Percentiles rank a stretch among this genome's conserved stretches.
Conservation (phyloP, 805 yeast species). For the Candida palmyrensis region DNA sequence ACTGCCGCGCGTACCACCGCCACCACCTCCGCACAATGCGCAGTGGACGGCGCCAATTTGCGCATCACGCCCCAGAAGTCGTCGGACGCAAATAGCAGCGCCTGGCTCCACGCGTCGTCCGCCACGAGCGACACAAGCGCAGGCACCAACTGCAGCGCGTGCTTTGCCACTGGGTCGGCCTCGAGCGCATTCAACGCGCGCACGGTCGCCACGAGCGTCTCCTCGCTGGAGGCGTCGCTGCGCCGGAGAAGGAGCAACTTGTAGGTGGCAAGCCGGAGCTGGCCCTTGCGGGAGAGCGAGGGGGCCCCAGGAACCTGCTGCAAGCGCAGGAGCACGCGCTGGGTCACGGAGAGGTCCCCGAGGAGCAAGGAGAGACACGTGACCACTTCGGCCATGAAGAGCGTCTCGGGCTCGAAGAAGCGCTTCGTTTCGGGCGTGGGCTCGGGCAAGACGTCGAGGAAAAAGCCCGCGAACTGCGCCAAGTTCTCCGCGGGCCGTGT, state of each 20-base stretch:
- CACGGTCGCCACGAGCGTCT: slow-evolving; percentile 12
- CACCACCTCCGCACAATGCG: slow-evolving; percentile 40
- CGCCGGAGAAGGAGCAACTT: slow-evolving; percentile 43
- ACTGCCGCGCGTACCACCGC: slow-evolving; percentile 42
- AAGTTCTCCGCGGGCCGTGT: slow-evolving; percentile 30
- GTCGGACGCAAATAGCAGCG: slow-evolving; percentile 28
- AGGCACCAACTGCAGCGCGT: slow-evolving; percentile 39
- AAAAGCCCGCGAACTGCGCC: slow-evolving; percentile 7
- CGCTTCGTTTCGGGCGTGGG: slow-evolving; percentile 28
- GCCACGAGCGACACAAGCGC: slow-evolving; percentile 48
- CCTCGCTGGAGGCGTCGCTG: slow-evolving; percentile 9
- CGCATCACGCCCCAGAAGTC: slow-evolving; percentile 53
- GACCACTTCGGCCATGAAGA: slow-evolving; percentile 44
- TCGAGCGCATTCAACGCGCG: slow-evolving; percentile 21
- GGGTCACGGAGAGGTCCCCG: slow-evolving; percentile 19
- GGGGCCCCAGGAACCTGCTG: slow-evolving; percentile 6
- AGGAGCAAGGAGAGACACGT: slow-evolving; percentile 31
- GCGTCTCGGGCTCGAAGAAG: slow-evolving; percentile 40
- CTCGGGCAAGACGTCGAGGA: slow-evolving; percentile 16
- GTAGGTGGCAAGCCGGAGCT: slow-evolving; percentile 47
- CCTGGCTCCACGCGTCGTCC: slow-evolving; percentile 40
- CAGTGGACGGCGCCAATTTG: slow-evolving; percentile 40
- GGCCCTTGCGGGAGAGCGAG: slow-evolving; percentile 24
- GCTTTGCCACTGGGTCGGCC: slow-evolving; percentile 40
- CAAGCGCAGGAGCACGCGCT: slow-evolving; percentile 10